Evolutionary conservation across 2,329 filamentous ascomycete genomes (phyloP).

Genomic region (Botrytis byssoidea): DNA sequence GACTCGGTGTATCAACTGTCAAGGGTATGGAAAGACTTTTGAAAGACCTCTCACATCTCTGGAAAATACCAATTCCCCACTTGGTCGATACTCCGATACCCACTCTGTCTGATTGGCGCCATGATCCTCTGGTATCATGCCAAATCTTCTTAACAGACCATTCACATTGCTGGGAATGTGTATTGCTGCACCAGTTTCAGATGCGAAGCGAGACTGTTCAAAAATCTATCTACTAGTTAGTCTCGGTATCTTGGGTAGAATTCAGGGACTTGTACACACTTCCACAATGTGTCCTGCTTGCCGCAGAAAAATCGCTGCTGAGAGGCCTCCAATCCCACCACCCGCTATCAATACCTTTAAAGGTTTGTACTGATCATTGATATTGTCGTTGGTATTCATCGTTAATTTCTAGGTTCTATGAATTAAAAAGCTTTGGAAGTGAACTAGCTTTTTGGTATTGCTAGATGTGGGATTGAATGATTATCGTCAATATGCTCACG

Average conservation of each 20-base stretch:
- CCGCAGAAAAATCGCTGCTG: slow-evolving; percentile 47
- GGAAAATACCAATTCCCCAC: background rate
- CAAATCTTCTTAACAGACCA: slow-evolving; percentile 50
- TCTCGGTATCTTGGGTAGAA: background rate
- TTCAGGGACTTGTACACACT: slow-evolving; percentile 6
- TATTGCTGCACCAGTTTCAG: slow-evolving; percentile 60
- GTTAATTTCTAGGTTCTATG: background rate
- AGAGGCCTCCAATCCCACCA: slow-evolving; percentile 54
- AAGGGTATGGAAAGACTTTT: slow-evolving; percentile 30
- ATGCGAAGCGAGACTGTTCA: slow-evolving; percentile 56
- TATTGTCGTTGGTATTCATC: slow-evolving; percentile 1
- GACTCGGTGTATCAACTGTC: slow-evolving; percentile 55
- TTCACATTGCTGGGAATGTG: slow-evolving; percentile 62
- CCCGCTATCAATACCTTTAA: slow-evolving; percentile 27
- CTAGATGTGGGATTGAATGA: background rate
- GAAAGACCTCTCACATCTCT: slow-evolving; percentile 1
- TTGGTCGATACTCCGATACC: slow-evolving; percentile 20
- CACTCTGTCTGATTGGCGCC: slow-evolving; percentile 34
- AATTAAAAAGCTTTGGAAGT: background rate
- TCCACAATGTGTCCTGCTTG: slow-evolving; percentile 25
- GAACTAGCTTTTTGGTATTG: background rate
- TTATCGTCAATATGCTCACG: background rate
- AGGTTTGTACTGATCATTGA: background rate
- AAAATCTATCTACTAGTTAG: slow-evolving; percentile 43
- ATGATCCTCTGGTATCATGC: slow-evolving; percentile 43